Percentiles rank a stretch among this genome's conserved stretches.
phyloP scores from a whole-genome alignment of 1,139 yeast genomes.

The Debaryomyces fabryi region DNA sequence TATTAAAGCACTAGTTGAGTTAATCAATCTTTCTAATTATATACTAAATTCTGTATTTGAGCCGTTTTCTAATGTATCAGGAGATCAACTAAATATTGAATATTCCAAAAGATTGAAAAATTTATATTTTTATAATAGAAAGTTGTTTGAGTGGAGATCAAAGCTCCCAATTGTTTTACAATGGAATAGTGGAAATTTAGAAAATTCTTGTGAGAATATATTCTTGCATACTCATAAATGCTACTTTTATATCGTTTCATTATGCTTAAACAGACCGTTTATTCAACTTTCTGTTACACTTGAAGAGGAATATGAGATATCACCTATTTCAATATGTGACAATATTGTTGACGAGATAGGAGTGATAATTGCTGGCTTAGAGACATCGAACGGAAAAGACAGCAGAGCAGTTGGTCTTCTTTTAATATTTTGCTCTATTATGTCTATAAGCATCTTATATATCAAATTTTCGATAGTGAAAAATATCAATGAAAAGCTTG shows the following conservation, averaged over 20 bases:
- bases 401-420: constrained; percentile 14
- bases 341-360: constrained; percentile 16
- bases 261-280: constrained; percentile 17
- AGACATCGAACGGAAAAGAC: constrained; percentile 6
- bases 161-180: constrained; percentile 9
- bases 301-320: constrained; percentile 11
- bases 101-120: constrained; percentile 10
- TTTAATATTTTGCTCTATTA: constrained; percentile 13
- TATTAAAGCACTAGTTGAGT: constrained; percentile 13
- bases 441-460: constrained; percentile 15
- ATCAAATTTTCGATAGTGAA: constrained; percentile 14
- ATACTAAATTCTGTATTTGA: constrained; percentile 14
- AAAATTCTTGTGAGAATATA: constrained; percentile 16
- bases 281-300: constrained; percentile 15
- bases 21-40: constrained; percentile 14
- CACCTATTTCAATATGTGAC: constrained; percentile 14
- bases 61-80: constrained; percentile 3
- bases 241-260: constrained; percentile 15
- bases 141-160: constrained; percentile 3
- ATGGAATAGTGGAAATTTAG: constrained; percentile 15
- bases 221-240: constrained; percentile 16
- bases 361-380: constrained; percentile 13
- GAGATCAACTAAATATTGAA: not conserved
- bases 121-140: constrained; percentile 10
- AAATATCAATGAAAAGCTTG: not conserved